Conservation (phyloP, 1,139 yeast genomes). For the Yamadazyma friedrichii region DNA sequence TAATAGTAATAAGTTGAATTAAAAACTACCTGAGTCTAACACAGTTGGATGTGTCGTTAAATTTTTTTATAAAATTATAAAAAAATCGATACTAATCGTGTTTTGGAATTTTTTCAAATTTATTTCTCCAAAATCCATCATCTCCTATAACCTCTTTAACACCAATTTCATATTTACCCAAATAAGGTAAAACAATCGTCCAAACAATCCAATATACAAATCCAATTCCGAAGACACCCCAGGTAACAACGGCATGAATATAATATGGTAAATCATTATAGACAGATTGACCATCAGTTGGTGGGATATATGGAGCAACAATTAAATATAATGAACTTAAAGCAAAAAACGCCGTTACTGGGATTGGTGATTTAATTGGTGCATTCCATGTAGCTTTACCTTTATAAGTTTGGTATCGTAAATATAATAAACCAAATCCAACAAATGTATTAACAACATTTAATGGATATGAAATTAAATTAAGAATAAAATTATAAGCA, state of each 20-base stretch:
- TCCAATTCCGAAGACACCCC: slow-evolving; percentile 77
- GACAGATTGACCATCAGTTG: slow-evolving; percentile 62
- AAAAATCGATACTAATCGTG: background rate
- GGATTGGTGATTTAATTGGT: slow-evolving; percentile 66
- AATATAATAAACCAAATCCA: slow-evolving; percentile 40
- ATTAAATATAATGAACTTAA: slow-evolving; percentile 69
- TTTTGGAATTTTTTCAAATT: slow-evolving; percentile 25
- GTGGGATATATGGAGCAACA: slow-evolving; percentile 82
- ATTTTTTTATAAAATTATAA: background rate
- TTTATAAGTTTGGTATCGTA: slow-evolving; percentile 47
- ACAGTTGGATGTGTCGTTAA: slow-evolving; percentile 3
- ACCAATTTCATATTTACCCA: slow-evolving; percentile 59
- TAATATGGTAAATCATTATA: slow-evolving; percentile 71
- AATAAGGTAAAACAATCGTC: slow-evolving; percentile 57
- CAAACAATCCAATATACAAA: slow-evolving; percentile 69
- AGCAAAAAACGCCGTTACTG: slow-evolving; percentile 63
- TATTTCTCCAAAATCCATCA: slow-evolving; percentile 74
- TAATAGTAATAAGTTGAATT: slow-evolving; percentile 2
- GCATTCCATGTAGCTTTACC: slow-evolving; percentile 69
- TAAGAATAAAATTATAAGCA: slow-evolving; percentile 47
- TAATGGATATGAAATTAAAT: slow-evolving; percentile 50
- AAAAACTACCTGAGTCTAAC: slow-evolving; percentile 3
- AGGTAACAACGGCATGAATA: slow-evolving; percentile 79
- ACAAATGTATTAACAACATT: slow-evolving; percentile 50
- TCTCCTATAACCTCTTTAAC: slow-evolving; percentile 62